phyloP scores from a whole-genome alignment of 2,329 filamentous ascomycete species.

The Diaporthe sp. region DNA sequence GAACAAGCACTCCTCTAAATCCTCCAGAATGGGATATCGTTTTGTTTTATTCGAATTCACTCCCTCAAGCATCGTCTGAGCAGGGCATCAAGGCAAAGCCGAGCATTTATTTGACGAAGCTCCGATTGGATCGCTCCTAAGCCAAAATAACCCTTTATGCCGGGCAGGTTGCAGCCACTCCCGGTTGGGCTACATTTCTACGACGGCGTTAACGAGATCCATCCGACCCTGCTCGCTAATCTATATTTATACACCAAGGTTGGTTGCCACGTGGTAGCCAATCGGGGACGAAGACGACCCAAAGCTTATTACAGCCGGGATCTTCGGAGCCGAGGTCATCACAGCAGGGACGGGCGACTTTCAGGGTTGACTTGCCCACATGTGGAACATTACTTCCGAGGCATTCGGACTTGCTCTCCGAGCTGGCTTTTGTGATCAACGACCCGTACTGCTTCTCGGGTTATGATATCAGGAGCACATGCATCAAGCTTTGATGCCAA shows the following conservation, averaged over 20 bases:
- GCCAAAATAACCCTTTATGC: neutral
- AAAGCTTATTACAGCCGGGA: neutral
- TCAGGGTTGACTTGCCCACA: neutral
- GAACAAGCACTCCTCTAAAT: neutral
- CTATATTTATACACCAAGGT: neutral
- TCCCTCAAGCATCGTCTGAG: neutral
- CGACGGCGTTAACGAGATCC: neutral
- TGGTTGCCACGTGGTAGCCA: neutral
- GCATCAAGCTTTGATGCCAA: no score
- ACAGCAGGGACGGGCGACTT: neutral
- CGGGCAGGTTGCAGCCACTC: neutral
- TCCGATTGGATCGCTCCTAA: conserved; percentile 9
- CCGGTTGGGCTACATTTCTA: neutral
- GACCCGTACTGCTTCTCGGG: no score
- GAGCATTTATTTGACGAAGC: neutral
- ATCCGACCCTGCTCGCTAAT: neutral
- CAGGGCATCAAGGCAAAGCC: neutral
- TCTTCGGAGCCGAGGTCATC: neutral
- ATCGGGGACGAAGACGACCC: neutral
- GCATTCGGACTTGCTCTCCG: neutral
- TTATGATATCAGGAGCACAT: no score
- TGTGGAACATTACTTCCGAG: neutral
- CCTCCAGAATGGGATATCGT: no score
- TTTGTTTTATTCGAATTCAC: neutral
- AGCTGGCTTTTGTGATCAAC: neutral